Evolutionary conservation across 1,139 yeast genomes (phyloP).

Genomic region (Candida tetrigidarum): DNA sequence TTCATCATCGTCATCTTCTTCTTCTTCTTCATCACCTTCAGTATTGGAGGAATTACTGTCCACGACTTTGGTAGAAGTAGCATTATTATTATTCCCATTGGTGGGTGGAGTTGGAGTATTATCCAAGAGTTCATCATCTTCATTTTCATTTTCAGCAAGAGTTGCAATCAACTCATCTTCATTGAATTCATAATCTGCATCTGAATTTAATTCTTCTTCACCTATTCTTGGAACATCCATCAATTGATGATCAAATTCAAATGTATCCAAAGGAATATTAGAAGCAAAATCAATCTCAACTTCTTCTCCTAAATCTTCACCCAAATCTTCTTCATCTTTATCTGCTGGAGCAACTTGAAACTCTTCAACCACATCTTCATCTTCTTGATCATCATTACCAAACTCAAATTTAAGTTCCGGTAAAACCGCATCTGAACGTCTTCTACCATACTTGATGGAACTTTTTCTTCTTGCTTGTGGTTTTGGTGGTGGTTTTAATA

Average conservation of each 20-base stretch:
- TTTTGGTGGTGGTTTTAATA: slow-evolving; percentile 10
- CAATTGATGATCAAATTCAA: slow-evolving; percentile 42
- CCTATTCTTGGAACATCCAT: slow-evolving; percentile 54
- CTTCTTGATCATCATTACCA: slow-evolving; percentile 31
- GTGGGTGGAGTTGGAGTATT: slow-evolving; percentile 15
- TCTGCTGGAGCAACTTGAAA: slow-evolving; percentile 10
- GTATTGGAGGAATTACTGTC: slow-evolving; percentile 49
- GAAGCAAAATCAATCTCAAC: slow-evolving; percentile 28
- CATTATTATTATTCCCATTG: too few species aligned
- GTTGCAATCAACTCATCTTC: slow-evolving; percentile 73
- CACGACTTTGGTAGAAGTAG: slow-evolving; percentile 5
- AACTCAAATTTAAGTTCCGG: slow-evolving; percentile 62
- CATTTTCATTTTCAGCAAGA: slow-evolving; percentile 66
- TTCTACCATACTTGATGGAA: slow-evolving; percentile 38
- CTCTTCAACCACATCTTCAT: slow-evolving; percentile 27
- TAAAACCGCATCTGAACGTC: slow-evolving; percentile 44
- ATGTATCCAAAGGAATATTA: slow-evolving; percentile 29
- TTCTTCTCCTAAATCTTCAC: slow-evolving; percentile 78
- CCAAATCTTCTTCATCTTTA: slow-evolving; percentile 25
- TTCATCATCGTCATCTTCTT: slow-evolving; percentile 55
- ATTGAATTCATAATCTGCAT: slow-evolving; percentile 72
- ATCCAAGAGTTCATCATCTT: slow-evolving; percentile 43
- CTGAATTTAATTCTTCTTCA: slow-evolving; percentile 61
- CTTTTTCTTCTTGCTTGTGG: slow-evolving; percentile 19
- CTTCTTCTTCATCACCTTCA: slow-evolving; percentile 47